Base-by-base conservation (phyloP, 2,329 filamentous ascomycete genomes). In the Fusarium piperis region DNA sequence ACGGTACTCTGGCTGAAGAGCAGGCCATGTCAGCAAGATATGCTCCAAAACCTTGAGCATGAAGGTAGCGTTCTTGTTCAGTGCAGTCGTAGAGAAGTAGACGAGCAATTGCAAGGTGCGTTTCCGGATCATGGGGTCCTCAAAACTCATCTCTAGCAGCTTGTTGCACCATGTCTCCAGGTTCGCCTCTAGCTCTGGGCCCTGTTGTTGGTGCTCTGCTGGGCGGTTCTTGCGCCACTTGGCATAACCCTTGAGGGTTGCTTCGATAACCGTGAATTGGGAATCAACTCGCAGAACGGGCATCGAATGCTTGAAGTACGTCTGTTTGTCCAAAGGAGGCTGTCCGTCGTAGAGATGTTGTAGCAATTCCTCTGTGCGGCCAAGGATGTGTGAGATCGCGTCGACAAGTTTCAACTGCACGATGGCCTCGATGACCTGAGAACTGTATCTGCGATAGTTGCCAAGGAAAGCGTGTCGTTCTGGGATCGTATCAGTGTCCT, bases 401-500 rank as follows among this genome's bases (percentile, higher is more conserved):
- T 98, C 95, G 57, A 93, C 89, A 3, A 95, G 90, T 74, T 94
- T 93, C 73, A 93, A 88, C 72, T 93, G 89, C 23, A 97, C 94
- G 70, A 98, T 94, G 16, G 88, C 88, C 81, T 98, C 95, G 62
- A 99, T 94, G 28, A 98, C 89, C 66, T 93, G 92, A 4, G 91
- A 91, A 79, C 94, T 96, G 77, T 97, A 98, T 65, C 96, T 89
- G 39, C 96, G 89, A 80, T 99, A 99, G 78, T 99, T 98, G 5
- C 95, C 94, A 12, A 98, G 87, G 79, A 99, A 99, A 1, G 94
- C 94, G 81, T 99, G 96, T 26, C 94, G 89, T 79, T 99, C 96
- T 0, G 96, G 96, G 20, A 95, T 86, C 0, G 95, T 98, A 77
- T 99, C 96, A 62, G 97, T 97, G 78, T 99, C 96, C 77, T 98